Evolutionary conservation across 352 stramenopile species (phyloP).

Genomic region (Phytophthora colocasiae): DNA sequence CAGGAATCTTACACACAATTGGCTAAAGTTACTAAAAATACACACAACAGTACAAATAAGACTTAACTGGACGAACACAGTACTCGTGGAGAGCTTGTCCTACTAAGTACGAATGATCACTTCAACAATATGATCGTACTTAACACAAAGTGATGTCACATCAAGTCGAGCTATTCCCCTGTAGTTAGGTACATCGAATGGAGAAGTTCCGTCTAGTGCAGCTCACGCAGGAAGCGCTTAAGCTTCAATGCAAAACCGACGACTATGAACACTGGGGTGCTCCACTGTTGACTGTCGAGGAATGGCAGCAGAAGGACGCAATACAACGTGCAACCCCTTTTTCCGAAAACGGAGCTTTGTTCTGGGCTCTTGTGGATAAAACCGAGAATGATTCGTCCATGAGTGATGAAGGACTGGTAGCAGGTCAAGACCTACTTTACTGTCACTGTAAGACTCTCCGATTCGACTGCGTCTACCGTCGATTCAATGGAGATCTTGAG

Average conservation of each 20-base stretch:
- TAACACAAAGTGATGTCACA: background rate
- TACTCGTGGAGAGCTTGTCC: background rate
- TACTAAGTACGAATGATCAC: slow-evolving; percentile 9
- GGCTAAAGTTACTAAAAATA: slow-evolving; percentile 12
- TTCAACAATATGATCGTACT: background rate
- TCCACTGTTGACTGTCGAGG: slow-evolving; percentile 37
- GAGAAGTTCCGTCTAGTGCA: slow-evolving; percentile 56
- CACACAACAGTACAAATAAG: slow-evolving; percentile 5
- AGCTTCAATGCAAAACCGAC: slow-evolving; percentile 62
- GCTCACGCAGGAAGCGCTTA: slow-evolving; percentile 58
- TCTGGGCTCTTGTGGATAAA: slow-evolving; percentile 61
- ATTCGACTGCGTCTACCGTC: slow-evolving; percentile 53
- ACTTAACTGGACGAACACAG: background rate
- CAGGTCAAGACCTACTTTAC: slow-evolving; percentile 37
- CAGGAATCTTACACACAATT: slow-evolving; percentile 27
- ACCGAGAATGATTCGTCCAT: slow-evolving; percentile 19
- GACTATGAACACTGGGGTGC: slow-evolving; percentile 60
- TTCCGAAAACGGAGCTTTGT: slow-evolving; percentile 53
- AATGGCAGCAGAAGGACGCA: slow-evolving; percentile 58
- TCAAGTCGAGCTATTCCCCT: background rate
- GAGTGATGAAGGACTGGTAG: slow-evolving; percentile 27
- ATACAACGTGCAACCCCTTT: slow-evolving; percentile 51
- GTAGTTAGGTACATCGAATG: background rate
- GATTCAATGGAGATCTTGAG: slow-evolving; percentile 33
- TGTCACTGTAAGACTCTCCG: slow-evolving; percentile 63